These are phyloP conservation scores for Penicillium pulvis DNA, from an alignment of 495 filamentous ascomycete genomes.

Conservation along the genomic window DNA sequence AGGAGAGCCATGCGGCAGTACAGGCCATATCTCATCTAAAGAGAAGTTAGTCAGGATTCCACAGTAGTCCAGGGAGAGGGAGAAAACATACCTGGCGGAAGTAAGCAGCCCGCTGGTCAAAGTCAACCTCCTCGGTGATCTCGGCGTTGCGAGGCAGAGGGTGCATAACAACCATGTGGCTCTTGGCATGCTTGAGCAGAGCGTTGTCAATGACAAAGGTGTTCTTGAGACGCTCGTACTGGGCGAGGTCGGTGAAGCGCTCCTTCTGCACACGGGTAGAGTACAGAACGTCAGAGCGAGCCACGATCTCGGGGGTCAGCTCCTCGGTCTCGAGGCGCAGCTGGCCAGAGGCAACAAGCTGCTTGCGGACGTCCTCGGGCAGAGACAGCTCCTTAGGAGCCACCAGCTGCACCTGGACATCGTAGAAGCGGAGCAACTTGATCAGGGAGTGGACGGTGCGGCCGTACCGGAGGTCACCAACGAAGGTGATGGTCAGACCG, in stretches of 20 bases:
- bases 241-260: conserved; percentile 73
- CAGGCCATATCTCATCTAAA: conserved; percentile 94
- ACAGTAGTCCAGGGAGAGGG: conserved; percentile 2
- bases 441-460: conserved; percentile 92
- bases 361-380: conserved; percentile 69
- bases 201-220: conserved; percentile 84
- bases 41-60: conserved; percentile 35
- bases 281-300: conserved; percentile 85
- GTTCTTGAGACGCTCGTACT: conserved; percentile 87
- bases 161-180: conserved; percentile 90
- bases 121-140: conserved; percentile 93
- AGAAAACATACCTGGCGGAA: conserved; percentile 87
- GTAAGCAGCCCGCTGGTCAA: conserved; percentile 95
- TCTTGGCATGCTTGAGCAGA: conserved; percentile 89
- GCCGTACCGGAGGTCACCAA: conserved; percentile 89
- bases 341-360: conserved; percentile 72
- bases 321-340: conserved; percentile 70
- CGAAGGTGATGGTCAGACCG: conserved; percentile 92
- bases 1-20: conserved; percentile 97
- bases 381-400: conserved; percentile 77
- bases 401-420: conserved; percentile 90
- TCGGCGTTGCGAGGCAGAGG: conserved; percentile 91
- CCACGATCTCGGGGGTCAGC: conserved; percentile 83
- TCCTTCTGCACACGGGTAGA: conserved; percentile 97
- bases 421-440: conserved; percentile 91